A percentile compares a stretch with the other conserved stretches of the same genome.
phyloP scores from a whole-genome alignment of 2,329 filamentous ascomycete species.

The Aspergillus neoniger region DNA sequence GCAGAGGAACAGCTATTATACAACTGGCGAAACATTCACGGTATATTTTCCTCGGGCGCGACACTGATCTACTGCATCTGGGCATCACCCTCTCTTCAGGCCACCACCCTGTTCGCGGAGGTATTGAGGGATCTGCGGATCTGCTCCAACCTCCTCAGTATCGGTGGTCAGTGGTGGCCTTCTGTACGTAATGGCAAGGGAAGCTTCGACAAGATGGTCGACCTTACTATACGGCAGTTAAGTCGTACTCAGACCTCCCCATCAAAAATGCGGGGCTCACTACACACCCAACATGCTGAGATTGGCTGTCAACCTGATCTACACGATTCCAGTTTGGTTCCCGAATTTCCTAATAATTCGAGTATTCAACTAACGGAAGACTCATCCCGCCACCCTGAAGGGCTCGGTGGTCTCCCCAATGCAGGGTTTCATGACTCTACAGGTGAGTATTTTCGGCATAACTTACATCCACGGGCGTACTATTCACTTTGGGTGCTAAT shows the following conservation, averaged over 20 bases:
- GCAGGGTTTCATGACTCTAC: neutral
- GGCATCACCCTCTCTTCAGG: slow-evolving; percentile 34
- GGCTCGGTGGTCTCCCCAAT: neutral
- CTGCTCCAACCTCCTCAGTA: slow-evolving; percentile 42
- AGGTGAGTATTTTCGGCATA: neutral
- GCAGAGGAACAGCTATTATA: slow-evolving; percentile 34
- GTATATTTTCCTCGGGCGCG: slow-evolving; percentile 41
- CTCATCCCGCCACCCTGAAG: neutral
- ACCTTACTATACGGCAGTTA: slow-evolving; percentile 29
- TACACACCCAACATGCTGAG: neutral
- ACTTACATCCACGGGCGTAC: neutral
- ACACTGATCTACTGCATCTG: slow-evolving; percentile 45
- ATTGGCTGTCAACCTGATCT: neutral
- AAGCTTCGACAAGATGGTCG: slow-evolving; percentile 35
- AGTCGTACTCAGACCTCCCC: slow-evolving; percentile 12
- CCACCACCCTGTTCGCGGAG: slow-evolving; percentile 24
- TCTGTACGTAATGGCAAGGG: slow-evolving; percentile 35
- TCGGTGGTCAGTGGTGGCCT: slow-evolving; percentile 47
- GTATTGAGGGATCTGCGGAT: slow-evolving; percentile 31
- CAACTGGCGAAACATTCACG: slow-evolving; percentile 42
- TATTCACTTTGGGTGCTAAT: neutral
- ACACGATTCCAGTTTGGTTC: neutral
- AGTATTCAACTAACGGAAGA: neutral
- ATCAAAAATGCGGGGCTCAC: neutral
- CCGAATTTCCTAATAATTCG: neutral